Evolutionary conservation across 768 basidiomycete species (phyloP), one percentile per base, ranked within the genome.

Genomic region (Peribolospora kevripleyi): DNA sequence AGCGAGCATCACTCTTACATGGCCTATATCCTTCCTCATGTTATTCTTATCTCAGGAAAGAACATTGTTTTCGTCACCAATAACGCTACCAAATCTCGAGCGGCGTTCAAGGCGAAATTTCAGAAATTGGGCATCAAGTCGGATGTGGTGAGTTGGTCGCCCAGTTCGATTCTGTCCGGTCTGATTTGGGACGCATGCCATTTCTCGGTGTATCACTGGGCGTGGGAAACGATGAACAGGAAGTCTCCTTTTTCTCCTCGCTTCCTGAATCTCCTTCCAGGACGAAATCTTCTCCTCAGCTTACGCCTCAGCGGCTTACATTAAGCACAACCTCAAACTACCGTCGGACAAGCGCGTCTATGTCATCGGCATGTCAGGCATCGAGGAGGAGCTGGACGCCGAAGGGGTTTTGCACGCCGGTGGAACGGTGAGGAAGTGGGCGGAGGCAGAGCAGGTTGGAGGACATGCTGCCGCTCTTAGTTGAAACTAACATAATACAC

Each of bases 271-370:
- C 13, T 8, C 57, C 47, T 56, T 58, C 10, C 60, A 97, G 91
- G 84, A 93, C 57, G 93, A 97, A 66, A 85, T 97, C 54, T 95
- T 85, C 61, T 86, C 90, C 52, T 97, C 91, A 5, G 91, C 88
- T 2, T 97, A 83, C 60, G 81, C 81, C 1, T 71, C 82, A 9
- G 82, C 81, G 0, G 78, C 81, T 42, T 84, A 95, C 68, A 70
- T 95, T 37, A 90, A 88, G 0, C 78, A 84, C 46, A 82, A 95
- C 9, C 72, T 90, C 61, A 81, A 85, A 55, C 73, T 98, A 58
- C 84, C 87, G 7, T 84, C 81, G 64, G 75, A 82, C 65, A 86
- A 95, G 71, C 85, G 82, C 67, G 90, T 88, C 10, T 98, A 88
- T 69, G 88, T 97, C 11, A 82, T 98, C 58, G 91, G 91, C 8